Evolutionary conservation across 768 basidiomycete species (phyloP).

Genomic region (Pisolithus albus): DNA sequence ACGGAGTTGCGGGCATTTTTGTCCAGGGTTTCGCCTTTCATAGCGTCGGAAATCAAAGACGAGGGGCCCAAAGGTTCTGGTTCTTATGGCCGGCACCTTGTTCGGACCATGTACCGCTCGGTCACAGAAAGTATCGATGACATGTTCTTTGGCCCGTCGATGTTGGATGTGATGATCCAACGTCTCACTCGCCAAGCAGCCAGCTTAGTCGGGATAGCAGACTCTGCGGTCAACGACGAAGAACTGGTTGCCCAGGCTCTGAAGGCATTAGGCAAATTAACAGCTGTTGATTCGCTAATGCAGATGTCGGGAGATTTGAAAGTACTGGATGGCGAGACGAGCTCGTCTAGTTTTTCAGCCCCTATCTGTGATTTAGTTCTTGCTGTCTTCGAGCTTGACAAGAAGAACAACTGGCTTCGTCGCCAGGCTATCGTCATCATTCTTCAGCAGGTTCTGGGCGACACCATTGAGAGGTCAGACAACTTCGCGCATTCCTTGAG

Average conservation of each 20-base stretch:
- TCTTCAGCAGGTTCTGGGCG: slow-evolving; percentile 90
- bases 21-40: slow-evolving; percentile 80
- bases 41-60: slow-evolving; percentile 44
- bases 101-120: slow-evolving; percentile 83
- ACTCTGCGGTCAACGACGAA: slow-evolving; percentile 73
- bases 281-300: slow-evolving; percentile 62
- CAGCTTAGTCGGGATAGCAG: slow-evolving; percentile 79
- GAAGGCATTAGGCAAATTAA: slow-evolving; percentile 58
- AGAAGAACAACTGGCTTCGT: slow-evolving; percentile 94
- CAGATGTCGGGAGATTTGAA: slow-evolving; percentile 73
- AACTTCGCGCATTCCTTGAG: background rate
- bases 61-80: slow-evolving; percentile 36
- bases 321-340: slow-evolving; percentile 82
- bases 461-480: slow-evolving; percentile 87
- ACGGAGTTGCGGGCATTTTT: slow-evolving; percentile 79
- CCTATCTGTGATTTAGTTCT: slow-evolving; percentile 93
- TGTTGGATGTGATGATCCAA: slow-evolving; percentile 92
- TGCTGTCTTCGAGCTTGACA: slow-evolving; percentile 91
- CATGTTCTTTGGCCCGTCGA: slow-evolving; percentile 92
- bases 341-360: slow-evolving; percentile 80
- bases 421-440: slow-evolving; percentile 95
- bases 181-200: slow-evolving; percentile 85
- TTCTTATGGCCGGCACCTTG: slow-evolving; percentile 68
- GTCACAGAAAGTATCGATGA: slow-evolving; percentile 95
- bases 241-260: slow-evolving; percentile 78